Evolutionary conservation across 2,329 filamentous ascomycete genomes (phyloP), one percentile per base, ranked within the genome.

Genomic region (Dothidotthia symphoricarpi): DNA sequence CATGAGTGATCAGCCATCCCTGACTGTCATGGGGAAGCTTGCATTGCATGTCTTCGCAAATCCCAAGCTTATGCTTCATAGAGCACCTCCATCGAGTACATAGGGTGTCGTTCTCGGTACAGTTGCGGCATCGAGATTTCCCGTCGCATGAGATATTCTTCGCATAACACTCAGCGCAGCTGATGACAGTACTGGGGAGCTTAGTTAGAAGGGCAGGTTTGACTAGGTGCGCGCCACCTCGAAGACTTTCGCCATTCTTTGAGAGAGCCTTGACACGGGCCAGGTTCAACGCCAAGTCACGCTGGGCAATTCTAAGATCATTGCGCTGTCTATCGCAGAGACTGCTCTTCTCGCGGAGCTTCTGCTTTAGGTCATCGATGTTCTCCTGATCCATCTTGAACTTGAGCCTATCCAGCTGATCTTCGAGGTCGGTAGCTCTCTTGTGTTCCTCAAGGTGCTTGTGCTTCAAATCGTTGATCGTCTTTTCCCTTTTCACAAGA

Each of bases 21-120:
- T 22, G 19, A 22, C 19, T 22, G 9, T 22, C 19, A 33, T 65
- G 62, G 0, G 42, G 38, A 17, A 63, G 31, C 2, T 36, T 36
- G 39, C 62, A 65, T 2, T 49, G 55, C 1, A 36, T 15, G 5
- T 48, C 39, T 2, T 49, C 31, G 25, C 62, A 65, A 1, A 54
- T 24, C 15, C 49, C 54, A 2, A 57, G 29, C 16, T 50, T 42
- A 15, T 64, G 58, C 25, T 48, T 44, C 11, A 58, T 17, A 4
- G 50, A 53, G 36, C 62, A 66, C 19, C 51, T 55, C 58, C 58
- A 64, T 2, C 62, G 49, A 3, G 39, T 36, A 29, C 62, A 66
- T 6, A 26, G 36, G 7, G 43, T 28, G 9, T 46, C 39, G 6
- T 41, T 42, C 7, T 55, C 50, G 1, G n/a, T 29, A 29, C 62